Evolutionary conservation across 140 eudicot genomes (phyloP), one percentile per base, ranked within the genome.

Genomic region (Bidens hawaiensis): DNA sequence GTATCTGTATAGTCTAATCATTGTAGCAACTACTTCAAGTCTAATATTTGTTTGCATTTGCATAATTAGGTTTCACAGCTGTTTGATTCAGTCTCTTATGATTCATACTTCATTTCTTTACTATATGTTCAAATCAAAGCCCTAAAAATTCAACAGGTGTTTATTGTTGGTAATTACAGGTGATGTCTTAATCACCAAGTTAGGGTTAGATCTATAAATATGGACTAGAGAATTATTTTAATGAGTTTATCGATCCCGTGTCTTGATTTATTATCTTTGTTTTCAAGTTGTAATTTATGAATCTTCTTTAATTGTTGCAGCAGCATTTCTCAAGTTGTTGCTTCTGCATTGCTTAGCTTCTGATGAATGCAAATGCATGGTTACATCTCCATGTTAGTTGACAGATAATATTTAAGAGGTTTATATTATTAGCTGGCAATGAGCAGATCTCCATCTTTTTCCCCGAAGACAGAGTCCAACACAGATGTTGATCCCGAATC

Each of bases 371-470:
- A 6, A 34, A 8, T 34, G 26, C 62, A 22, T 55, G 42, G 58
- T 27, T 69, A 42, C 30, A 25, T 47, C 23, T 69, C n/a, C 22
- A 25, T 33, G 18, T 43, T 70, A 43, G 14, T 21, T 62, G 66
- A 43, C 62, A 24, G 70, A 45, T 52, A 62, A 59, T 30, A 49
- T 21, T 33, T 25, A 53, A 36, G 65, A 40, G 50, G 28, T 30
- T 23, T 64, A 18, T 73, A 47, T 21, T 22, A 40, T 62, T 69
- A 74, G 77, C 75, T 53, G 63, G 88, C 69, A 70, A 93, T 93
- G 96, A 93, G 88, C 73, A 79, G 95, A 55, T 85, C 96, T 53
- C 86, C 87, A n/a, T 85, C 99, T 14, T 82, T 81, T 77, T 80
- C 87, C 12, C 47, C 84, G 33, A 85, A 49, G 82, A 61, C 87